A percentile compares a stretch with the other conserved stretches of the same genome.
Conservation (phyloP, 1,284 basidiomycete genomes). For the Sparassis latifolia region DNA sequence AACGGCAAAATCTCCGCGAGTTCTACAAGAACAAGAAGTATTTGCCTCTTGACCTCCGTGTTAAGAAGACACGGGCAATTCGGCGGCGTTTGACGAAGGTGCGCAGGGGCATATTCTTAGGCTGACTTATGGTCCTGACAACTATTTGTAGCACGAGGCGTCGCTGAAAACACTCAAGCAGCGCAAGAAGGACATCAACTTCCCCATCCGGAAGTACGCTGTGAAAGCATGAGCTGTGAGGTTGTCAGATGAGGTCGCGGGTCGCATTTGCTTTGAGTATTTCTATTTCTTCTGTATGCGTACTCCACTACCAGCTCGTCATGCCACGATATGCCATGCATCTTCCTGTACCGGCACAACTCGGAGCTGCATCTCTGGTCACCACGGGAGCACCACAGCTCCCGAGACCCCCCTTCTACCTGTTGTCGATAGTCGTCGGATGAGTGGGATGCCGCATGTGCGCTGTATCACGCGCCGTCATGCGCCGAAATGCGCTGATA, state of each 20-base stretch:
- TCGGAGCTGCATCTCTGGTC: too few relatives aligned
- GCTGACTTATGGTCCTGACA: constrained; percentile 2
- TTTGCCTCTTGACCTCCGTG: constrained; percentile 93
- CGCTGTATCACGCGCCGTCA: too few relatives aligned
- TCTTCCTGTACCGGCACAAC: neutral
- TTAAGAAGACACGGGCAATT: constrained; percentile 99
- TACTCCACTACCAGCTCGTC: constrained; percentile 30
- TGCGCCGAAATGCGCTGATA: too few relatives aligned
- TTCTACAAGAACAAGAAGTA: constrained; percentile 99
- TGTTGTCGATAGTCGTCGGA: too few relatives aligned
- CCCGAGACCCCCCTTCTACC: too few relatives aligned
- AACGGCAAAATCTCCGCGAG: constrained; percentile 93
- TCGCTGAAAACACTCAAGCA: constrained; percentile 85
- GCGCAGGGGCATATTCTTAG: constrained; percentile 18
- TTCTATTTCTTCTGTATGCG: constrained; percentile 33
- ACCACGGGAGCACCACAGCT: too few relatives aligned
- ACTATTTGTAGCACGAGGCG: constrained; percentile 61
- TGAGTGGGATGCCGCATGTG: too few relatives aligned
- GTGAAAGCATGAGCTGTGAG: constrained; percentile 63
- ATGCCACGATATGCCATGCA: constrained; percentile 27
- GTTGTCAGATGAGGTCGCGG: constrained; percentile 10
- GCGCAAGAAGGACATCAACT: constrained; percentile 91
- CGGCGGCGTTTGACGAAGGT: constrained; percentile 91
- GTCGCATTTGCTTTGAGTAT: constrained; percentile 24
- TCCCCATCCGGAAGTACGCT: constrained; percentile 81